Conservation (phyloP, 768 basidiomycete genomes). For the Neoboletus magnificus region DNA sequence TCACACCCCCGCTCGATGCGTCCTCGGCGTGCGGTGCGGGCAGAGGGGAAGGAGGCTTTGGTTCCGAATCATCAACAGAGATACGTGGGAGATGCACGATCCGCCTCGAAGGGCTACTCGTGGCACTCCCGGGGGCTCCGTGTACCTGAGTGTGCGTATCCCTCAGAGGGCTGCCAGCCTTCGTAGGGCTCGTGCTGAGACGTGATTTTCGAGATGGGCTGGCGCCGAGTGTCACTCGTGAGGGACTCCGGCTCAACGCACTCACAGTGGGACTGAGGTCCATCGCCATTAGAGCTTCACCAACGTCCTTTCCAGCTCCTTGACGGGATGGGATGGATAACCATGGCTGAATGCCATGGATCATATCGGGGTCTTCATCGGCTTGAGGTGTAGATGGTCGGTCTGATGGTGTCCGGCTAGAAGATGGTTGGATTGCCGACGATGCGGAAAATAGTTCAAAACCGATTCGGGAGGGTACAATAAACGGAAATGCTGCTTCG, state of each 20-base stretch:
- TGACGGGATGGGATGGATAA: constrained; percentile 27
- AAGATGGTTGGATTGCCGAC: constrained; percentile 6
- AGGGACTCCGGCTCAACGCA: constrained; percentile 24
- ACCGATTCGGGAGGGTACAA: background rate
- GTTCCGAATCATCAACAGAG: constrained; percentile 14
- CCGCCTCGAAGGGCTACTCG: constrained; percentile 23
- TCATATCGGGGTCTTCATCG: constrained; percentile 7
- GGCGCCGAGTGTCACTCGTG: constrained; percentile 13
- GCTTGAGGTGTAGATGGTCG: constrained; percentile 19
- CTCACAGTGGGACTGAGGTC: constrained; percentile 20
- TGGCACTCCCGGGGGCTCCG: constrained; percentile 7
- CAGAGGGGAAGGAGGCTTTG: constrained; percentile 6
- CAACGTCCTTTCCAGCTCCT: constrained; percentile 14
- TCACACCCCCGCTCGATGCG: background rate
- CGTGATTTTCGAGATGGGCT: constrained; percentile 26
- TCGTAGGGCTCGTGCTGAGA: constrained; percentile 23
- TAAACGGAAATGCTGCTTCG: constrained; percentile 76
- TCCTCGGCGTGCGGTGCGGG: background rate
- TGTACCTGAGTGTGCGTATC: constrained; percentile 9
- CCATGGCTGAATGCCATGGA: constrained; percentile 27
- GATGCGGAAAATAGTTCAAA: constrained; percentile 1
- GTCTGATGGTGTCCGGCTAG: constrained; percentile 11
- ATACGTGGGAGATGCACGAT: constrained; percentile 20
- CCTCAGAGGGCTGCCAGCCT: constrained; percentile 15
- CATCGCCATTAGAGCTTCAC: constrained; percentile 40